Percentiles rank a stretch among this genome's conserved stretches.
These are phyloP conservation scores for Mycena pura DNA, from an alignment of 768 basidiomycete species.

Conservation along the genomic window DNA sequence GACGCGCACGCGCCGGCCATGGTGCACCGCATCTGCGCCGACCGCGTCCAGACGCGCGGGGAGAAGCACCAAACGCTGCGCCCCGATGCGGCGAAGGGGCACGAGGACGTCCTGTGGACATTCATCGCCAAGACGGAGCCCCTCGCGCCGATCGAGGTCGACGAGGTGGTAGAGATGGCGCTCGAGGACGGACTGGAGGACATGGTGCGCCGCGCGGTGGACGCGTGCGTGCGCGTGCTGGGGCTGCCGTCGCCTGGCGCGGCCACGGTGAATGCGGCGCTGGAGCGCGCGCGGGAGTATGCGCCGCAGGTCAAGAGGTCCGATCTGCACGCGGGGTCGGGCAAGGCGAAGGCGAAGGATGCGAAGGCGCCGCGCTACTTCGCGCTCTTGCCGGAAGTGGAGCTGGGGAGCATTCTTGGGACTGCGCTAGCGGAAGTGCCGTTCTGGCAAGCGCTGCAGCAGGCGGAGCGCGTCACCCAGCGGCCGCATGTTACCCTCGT, in stretches of 20 bases:
- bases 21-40: slow-evolving; percentile 77
- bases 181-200: slow-evolving; percentile 60
- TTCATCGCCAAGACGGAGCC: slow-evolving; percentile 72
- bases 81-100: slow-evolving; percentile 58
- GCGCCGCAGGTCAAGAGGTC: slow-evolving; percentile 44
- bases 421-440: slow-evolving; percentile 45
- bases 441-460: slow-evolving; percentile 59
- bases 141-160: slow-evolving; percentile 68
- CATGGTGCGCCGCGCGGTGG: slow-evolving; percentile 63
- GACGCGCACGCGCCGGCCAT: slow-evolving; percentile 61
- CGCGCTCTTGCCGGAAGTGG: slow-evolving; percentile 76
- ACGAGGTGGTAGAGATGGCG: slow-evolving; percentile 72
- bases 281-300: slow-evolving; percentile 51
- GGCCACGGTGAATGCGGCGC: slow-evolving; percentile 62
- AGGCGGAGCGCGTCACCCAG: slow-evolving; percentile 52
- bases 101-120: slow-evolving; percentile 79
- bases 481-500: slow-evolving; percentile 89
- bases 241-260: slow-evolving; percentile 57
- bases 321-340: slow-evolving; percentile 33
- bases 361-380: slow-evolving; percentile 67
- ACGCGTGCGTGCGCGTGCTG: slow-evolving; percentile 60
- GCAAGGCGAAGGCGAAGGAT: slow-evolving; percentile 41
- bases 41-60: slow-evolving; percentile 78
- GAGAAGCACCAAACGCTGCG: slow-evolving; percentile 85
- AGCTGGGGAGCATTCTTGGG: slow-evolving; percentile 57